A percentile compares a stretch with the other conserved stretches of the same genome.
Conservation (phyloP, 495 filamentous ascomycete genomes). For the Aspergillus ostianus region DNA sequence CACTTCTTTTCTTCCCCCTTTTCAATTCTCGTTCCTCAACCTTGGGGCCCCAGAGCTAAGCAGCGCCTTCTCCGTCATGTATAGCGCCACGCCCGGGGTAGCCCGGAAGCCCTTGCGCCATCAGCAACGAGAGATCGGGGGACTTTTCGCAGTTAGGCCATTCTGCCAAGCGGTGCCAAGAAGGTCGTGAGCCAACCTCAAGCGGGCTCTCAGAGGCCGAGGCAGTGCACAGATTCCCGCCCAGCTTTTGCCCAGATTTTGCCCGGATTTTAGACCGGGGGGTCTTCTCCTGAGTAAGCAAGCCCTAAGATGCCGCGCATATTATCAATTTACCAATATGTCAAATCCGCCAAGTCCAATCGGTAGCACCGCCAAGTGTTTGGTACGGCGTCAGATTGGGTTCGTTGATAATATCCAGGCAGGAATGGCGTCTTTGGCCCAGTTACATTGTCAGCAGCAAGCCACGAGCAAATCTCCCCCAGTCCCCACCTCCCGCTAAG, state of each 20-base stretch:
- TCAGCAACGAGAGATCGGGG: neutral
- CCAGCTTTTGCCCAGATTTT: neutral
- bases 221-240: neutral
- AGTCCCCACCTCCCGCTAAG: conserved; percentile 13
- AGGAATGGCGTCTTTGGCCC: conserved; percentile 7
- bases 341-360: conserved; percentile 16
- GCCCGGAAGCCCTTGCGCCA: neutral
- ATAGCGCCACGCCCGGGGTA: neutral
- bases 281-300: neutral
- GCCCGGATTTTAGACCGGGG: neutral
- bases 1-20: neutral
- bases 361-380: conserved; percentile 15
- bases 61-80: neutral
- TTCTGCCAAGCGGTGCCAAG: neutral
- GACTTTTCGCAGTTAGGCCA: neutral
- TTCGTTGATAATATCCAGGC: conserved; percentile 4
- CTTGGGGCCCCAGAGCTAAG: neutral
- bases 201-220: neutral
- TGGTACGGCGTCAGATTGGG: conserved; percentile 4
- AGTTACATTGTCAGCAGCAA: conserved; percentile 12
- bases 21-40: neutral
- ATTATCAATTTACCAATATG: neutral
- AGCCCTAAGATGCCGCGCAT: neutral
- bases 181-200: neutral
- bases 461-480: conserved; percentile 16